Conservation (phyloP, 208 protist genomes). For the Acanthamoeba culbertsoni region DNA sequence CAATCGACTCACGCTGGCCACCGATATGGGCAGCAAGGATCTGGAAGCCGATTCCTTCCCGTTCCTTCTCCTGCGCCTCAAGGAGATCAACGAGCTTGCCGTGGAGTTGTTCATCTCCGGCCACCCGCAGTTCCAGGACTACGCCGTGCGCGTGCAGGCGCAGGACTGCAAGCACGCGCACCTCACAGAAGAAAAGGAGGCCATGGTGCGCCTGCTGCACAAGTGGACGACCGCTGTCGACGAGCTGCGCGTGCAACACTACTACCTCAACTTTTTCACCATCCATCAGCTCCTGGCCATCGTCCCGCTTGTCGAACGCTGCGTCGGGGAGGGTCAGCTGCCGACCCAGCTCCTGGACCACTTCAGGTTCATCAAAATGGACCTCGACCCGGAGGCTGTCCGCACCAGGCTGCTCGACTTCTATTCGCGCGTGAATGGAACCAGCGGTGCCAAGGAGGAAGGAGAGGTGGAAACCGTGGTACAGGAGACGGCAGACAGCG, state of each 20-base stretch:
- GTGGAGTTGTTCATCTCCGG: slow-evolving; percentile 3
- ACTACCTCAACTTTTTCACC: slow-evolving; percentile 56
- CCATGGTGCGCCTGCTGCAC: neutral
- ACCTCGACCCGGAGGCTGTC: neutral
- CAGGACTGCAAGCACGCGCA: neutral
- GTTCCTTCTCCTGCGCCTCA: neutral
- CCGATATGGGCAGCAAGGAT: slow-evolving; percentile 4
- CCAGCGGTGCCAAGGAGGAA: neutral
- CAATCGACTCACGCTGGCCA: slow-evolving; percentile 40
- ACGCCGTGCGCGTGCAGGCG: neutral
- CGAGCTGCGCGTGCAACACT: neutral
- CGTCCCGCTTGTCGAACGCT: neutral
- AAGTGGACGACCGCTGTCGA: neutral
- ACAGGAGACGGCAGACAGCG: too few relatives aligned
- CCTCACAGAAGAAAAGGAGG: neutral
- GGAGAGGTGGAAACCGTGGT: too few relatives aligned
- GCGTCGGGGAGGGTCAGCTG: neutral
- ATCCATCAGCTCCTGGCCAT: slow-evolving; percentile 45
- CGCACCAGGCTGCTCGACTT: neutral
- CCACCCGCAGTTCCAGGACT: slow-evolving; percentile 28
- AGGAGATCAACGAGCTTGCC: slow-evolving; percentile 3
- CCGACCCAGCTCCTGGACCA: neutral
- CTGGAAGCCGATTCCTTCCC: neutral
- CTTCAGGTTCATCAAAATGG: neutral
- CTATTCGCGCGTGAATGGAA: neutral